Evolutionary conservation across 345 rosid species (phyloP).

Genomic region (Murraya paniculata): DNA sequence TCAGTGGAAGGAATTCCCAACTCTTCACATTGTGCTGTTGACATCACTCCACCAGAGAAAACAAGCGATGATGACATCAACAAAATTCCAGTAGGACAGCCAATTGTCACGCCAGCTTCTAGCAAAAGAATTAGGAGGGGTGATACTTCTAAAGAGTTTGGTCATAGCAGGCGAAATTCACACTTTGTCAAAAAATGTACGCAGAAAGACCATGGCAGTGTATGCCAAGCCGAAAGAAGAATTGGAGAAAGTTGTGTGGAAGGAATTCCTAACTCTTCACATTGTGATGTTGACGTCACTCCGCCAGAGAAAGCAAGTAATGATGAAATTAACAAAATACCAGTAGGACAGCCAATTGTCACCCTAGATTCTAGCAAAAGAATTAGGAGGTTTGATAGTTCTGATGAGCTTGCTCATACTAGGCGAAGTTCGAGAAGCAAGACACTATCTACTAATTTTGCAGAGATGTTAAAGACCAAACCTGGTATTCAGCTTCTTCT

Average conservation of each 20-base stretch:
- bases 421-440: conserved; percentile 10
- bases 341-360: conserved; percentile 5
- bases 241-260: conserved; percentile 24
- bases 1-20: conserved; percentile 22
- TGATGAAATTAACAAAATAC: not conserved
- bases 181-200: conserved; percentile 52
- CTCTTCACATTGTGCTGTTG: conserved; percentile 19
- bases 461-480: conserved; percentile 21
- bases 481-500: conserved; percentile 25
- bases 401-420: not conserved
- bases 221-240: conserved; percentile 26
- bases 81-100: not conserved
- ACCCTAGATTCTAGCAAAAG: conserved; percentile 13
- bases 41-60: conserved; percentile 26
- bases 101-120: conserved; percentile 5
- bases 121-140: conserved; percentile 15
- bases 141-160: not conserved
- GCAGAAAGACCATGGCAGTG: conserved; percentile 29
- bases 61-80: not conserved
- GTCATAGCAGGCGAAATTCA: conserved; percentile 15
- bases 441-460: conserved; percentile 3
- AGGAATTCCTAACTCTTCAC: conserved; percentile 16
- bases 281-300: conserved; percentile 20
- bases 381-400: conserved; percentile 10
- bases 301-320: conserved; percentile 16